Base-by-base conservation (phyloP, 768 basidiomycete genomes). In the Amanita rubescens region DNA sequence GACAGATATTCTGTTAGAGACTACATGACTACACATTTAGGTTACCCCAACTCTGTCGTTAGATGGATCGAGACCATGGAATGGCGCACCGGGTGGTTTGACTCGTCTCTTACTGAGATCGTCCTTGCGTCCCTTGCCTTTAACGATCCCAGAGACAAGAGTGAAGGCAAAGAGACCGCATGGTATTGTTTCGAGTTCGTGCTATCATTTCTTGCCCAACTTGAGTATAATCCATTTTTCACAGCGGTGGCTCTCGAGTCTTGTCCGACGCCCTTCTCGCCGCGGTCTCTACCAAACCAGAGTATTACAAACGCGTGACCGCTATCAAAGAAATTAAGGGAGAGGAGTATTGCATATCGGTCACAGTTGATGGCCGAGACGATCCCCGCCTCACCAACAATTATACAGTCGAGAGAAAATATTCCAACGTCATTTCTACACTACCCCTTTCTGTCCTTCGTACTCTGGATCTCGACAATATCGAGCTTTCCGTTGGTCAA, bases 1-100 rank as follows among this genome's bases (percentile, higher is more conserved):
- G 43, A 45, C 24, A 25, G 27, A 15, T 45, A 45, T 14, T 45
- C 43, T 15, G 27, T n/a, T 12, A 22, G 43, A 15, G 25, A 22
- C 2, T 45, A 45, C 24, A 45, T 45, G 43, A 22, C 42, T 11
- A n/a, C n/a, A n/a, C n/a, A n/a, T n/a, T 0, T 43, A 8, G 24
- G 12, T 12, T 45, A 45, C 27, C 43, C 43, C 8, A 45, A 11
- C 2, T 11, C 14, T n/a, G 24, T 45, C 24, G 24, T 72, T 27
- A 65, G 70, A 54, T 75, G 68, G 63, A 55, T 59, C 53, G 68
- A 69, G 48, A 69, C 67, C 8, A 65, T 74, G 11, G 65, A 62
- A 34, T 62, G 59, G 14, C 62, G 57, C 25, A 63, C 63, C 4
- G 67, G 65, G 1, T 64, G 58, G 54, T 75, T 66, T 56, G 69